phyloP scores from a whole-genome alignment of 768 basidiomycete genomes.

The Coprinopsis sp. region DNA sequence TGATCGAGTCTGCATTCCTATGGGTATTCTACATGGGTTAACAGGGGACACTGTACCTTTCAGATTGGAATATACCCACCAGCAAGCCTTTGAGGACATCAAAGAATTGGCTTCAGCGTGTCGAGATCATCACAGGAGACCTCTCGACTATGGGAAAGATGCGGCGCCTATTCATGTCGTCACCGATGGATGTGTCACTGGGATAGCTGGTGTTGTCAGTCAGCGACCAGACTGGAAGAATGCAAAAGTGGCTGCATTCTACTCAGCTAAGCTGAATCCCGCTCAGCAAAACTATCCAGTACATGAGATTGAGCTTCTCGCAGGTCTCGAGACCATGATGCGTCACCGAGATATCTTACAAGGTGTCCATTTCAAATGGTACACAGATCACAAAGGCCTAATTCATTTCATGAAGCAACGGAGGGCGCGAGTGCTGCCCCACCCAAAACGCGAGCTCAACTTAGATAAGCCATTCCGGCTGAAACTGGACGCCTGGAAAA shows the following conservation, averaged over 20 bases:
- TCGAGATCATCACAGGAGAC: conserved; percentile 12
- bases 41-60: conserved; percentile 14
- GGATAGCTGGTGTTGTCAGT: conserved; percentile 19
- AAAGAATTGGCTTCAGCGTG: conserved; percentile 15
- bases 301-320: too few relatives aligned
- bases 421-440: background rate
- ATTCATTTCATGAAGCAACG: conserved; percentile 22
- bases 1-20: conserved; percentile 21
- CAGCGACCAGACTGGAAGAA: conserved; percentile 22
- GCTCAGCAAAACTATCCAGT: conserved; percentile 32
- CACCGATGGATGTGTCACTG: conserved; percentile 23
- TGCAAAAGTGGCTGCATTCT: conserved; percentile 26
- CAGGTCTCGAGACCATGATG: too few relatives aligned
- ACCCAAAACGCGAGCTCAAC: background rate
- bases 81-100: conserved; percentile 26
- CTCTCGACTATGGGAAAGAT: conserved; percentile 14
- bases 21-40: conserved; percentile 21
- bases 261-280: conserved; percentile 24
- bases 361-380: conserved; percentile 18
- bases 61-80: conserved; percentile 15
- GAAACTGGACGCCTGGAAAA: conserved; percentile 17
- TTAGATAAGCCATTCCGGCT: background rate
- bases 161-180: conserved; percentile 22
- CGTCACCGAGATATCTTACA: too few relatives aligned
- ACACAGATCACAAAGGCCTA: conserved; percentile 27